Conservation (phyloP, 2,329 filamentous ascomycete species). For the Microsporum audouinii region DNA sequence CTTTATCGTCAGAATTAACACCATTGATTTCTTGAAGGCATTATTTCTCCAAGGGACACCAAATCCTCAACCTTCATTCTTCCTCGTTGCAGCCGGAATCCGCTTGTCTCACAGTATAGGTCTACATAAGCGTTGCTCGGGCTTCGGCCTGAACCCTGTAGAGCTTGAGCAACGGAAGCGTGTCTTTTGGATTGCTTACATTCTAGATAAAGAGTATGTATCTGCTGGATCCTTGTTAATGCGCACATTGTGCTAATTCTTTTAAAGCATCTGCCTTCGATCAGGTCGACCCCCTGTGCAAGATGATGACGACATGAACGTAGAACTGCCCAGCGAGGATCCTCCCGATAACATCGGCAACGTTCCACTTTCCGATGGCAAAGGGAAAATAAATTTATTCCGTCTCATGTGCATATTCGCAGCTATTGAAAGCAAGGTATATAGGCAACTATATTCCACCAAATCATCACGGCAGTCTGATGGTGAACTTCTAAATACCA, state of each 20-base stretch:
- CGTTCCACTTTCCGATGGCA: conserved; percentile 77
- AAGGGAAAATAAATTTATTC: conserved; percentile 90
- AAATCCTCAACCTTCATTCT: conserved; percentile 87
- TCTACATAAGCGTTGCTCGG: conserved; percentile 81
- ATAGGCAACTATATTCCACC: conserved; percentile 84
- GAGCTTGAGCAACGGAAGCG: conserved; percentile 84
- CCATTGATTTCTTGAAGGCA: conserved; percentile 36
- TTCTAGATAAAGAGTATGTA: conserved; percentile 57
- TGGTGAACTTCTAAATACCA: conserved; percentile 86
- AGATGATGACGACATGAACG: conserved; percentile 82
- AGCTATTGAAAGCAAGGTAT: conserved; percentile 84
- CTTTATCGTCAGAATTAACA: neutral
- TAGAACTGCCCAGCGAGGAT: conserved; percentile 83
- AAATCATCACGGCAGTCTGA: conserved; percentile 85
- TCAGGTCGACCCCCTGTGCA: conserved; percentile 62
- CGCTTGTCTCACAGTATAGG: conserved; percentile 87
- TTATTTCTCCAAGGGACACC: conserved; percentile 93
- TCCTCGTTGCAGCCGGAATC: conserved; percentile 82
- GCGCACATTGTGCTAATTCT: conserved; percentile 11
- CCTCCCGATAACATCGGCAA: conserved; percentile 89
- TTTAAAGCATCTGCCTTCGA: conserved; percentile 49
- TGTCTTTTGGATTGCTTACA: conserved; percentile 67
- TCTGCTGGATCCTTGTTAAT: neutral
- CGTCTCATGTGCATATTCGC: conserved; percentile 84
- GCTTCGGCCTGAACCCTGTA: conserved; percentile 84